Evolutionary conservation across 805 yeast genomes (phyloP), one percentile per base, ranked within the genome.

Genomic region (Sugiyamaella floridensis): DNA sequence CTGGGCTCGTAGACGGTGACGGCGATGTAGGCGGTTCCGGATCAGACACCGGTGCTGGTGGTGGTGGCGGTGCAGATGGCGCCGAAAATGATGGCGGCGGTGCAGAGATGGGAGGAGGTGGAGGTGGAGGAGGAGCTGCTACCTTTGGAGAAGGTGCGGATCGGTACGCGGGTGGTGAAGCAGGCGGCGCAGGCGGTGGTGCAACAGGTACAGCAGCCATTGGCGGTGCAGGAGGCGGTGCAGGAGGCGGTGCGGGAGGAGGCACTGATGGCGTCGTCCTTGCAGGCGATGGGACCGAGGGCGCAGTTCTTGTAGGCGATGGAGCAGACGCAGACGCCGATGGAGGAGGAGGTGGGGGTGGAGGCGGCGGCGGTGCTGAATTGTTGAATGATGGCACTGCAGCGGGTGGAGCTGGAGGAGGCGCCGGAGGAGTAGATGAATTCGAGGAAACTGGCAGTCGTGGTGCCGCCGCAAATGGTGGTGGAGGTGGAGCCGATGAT

Each of bases 1-100:
- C 10, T 32, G 57, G 63, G 40, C 62, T 63, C 45, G 67, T 67
- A 15, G 59, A 69, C 19, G 59, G 68, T 40, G 49, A 72, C 37
- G 49, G 65, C 54, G 34, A 57, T 4, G 48, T 43, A n/a, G 57
- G 42, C 19, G 67, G 58, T 11, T 59, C 55, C 8, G 62, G 55
- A 4, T 64, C 57, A 8, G 69, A 54, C 10, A 65, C 51, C 0
- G 64, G 65, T 5, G 61, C 58, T 43, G 53, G 55, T n/a, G 52
- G 53, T 2, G 49, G 53, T 15, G 62, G 57, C 14, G 63, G 55
- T 15, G 66, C 56, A 16, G 64, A 63, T 26, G 62, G 58, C 8
- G 65, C 50, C 11, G 67, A 55, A 22, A 59, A 48, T 34, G 63
- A 54, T 16, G 61, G 51, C 26, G 26, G 26, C 6, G 26, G 26